Percentiles rank a stretch among this genome's conserved stretches.
Evolutionary conservation across 148 eudicot species (phyloP).

Genomic region (Euryodendron excelsum): DNA sequence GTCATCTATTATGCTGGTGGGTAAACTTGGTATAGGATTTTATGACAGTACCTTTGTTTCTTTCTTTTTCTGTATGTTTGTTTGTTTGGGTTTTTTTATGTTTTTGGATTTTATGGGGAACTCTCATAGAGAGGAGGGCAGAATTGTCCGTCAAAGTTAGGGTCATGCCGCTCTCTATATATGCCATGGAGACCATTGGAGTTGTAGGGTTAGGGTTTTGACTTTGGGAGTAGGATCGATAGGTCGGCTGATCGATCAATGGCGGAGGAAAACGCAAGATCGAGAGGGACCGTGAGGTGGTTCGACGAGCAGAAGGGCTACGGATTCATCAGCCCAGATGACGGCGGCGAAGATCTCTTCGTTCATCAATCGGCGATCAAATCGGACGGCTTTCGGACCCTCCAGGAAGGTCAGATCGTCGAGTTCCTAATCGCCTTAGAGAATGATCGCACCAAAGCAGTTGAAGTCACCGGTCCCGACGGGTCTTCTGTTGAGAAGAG

Average conservation of each 20-base stretch:
- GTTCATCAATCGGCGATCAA: slow-evolving; percentile 62
- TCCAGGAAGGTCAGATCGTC: slow-evolving; percentile 42
- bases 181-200: background rate
- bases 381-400: slow-evolving; percentile 57
- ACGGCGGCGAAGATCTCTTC: slow-evolving; percentile 63
- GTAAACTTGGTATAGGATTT: no score
- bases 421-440: slow-evolving; percentile 48
- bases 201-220: background rate
- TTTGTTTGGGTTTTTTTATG: no score
- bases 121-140: no score
- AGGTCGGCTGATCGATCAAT: slow-evolving; percentile 20
- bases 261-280: slow-evolving; percentile 29
- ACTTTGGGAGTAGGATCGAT: background rate
- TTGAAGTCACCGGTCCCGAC: slow-evolving; percentile 52
- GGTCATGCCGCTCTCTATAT: no score
- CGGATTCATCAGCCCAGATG: slow-evolving; percentile 70
- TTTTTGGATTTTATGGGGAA: no score
- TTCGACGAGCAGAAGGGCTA: slow-evolving; percentile 62
- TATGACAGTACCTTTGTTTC: no score
- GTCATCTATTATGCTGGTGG: no score
- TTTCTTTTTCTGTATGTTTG: no score
- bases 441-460: slow-evolving; percentile 40
- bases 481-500: slow-evolving; percentile 27
- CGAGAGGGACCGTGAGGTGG: slow-evolving; percentile 39
- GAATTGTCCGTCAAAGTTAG: no score